phyloP scores from a whole-genome alignment of 176 grass and related monocot genomes.

The Calamus simplicifolius region DNA sequence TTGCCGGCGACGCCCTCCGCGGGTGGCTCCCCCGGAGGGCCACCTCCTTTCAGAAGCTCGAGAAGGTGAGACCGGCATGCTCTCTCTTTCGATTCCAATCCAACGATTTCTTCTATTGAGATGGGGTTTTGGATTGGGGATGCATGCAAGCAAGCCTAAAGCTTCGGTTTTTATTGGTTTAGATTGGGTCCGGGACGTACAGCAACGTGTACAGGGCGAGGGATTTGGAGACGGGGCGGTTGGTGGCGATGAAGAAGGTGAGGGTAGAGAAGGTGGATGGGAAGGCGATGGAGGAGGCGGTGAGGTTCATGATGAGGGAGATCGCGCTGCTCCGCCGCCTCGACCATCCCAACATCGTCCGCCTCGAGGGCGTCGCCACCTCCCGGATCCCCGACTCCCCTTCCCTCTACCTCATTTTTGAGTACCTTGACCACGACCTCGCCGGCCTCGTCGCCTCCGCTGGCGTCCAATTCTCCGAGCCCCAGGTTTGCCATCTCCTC shows the following conservation, averaged over 20 bases:
- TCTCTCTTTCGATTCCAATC: too few species aligned
- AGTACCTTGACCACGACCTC: conserved; percentile 99
- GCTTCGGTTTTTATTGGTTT: conserved; percentile 14
- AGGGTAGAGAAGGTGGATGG: conserved; percentile 41
- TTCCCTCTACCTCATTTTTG: conserved; percentile 87
- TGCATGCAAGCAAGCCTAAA: too few species aligned
- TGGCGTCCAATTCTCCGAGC: conserved; percentile 46
- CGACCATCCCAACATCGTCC: conserved; percentile 64
- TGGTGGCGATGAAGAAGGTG: conserved; percentile 98
- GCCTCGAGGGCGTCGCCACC: conserved; percentile 66
- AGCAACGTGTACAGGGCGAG: conserved; percentile 99
- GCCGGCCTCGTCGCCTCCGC: conserved; percentile 50
- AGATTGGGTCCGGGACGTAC: conserved; percentile 98
- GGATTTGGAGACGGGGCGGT: conserved; percentile 43
- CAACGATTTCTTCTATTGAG: too few species aligned
- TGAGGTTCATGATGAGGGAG: conserved; percentile 86
- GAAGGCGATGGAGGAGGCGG: conserved; percentile 37
- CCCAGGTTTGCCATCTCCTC: conserved; percentile 40
- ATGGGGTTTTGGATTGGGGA: too few species aligned
- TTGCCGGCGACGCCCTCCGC: conserved; percentile 61
- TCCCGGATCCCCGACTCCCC: conserved; percentile 68
- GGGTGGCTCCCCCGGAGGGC: conserved; percentile 80
- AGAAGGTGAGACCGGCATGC: conserved; percentile 52
- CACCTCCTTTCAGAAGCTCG: conserved; percentile 72
- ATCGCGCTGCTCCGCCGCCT: conserved; percentile 77